Conservation (phyloP, 2,329 filamentous ascomycete genomes). For the Xylariales sp. region DNA sequence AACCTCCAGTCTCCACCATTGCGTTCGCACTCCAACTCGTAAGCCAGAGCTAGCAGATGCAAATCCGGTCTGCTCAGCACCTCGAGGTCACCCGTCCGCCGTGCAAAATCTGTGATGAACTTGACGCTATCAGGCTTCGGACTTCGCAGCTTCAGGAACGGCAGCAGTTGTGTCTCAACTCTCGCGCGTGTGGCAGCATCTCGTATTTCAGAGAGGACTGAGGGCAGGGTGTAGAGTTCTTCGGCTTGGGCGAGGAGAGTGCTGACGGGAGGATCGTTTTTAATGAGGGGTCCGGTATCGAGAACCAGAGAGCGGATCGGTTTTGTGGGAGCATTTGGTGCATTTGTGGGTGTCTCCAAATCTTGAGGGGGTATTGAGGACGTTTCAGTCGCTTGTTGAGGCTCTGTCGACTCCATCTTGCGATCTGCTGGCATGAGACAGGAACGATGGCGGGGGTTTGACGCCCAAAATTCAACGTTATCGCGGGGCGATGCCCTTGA, state of each 20-base stretch:
- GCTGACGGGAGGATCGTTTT: slow-evolving; percentile 82
- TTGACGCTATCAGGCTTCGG: slow-evolving; percentile 74
- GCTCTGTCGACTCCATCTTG: neutral
- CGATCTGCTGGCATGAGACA: too few species aligned
- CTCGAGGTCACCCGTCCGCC: slow-evolving; percentile 81
- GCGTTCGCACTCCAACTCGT: slow-evolving; percentile 88
- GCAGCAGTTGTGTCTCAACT: slow-evolving; percentile 77
- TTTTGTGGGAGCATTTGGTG: slow-evolving; percentile 2
- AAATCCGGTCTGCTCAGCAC: slow-evolving; percentile 88
- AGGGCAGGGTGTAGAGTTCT: slow-evolving; percentile 74
- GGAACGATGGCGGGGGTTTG: too few species aligned
- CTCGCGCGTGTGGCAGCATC: slow-evolving; percentile 76
- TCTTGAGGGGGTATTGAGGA: neutral
- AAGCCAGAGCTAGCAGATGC: slow-evolving; percentile 82
- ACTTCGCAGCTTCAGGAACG: slow-evolving; percentile 74
- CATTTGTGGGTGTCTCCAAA: neutral
- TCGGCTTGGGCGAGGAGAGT: slow-evolving; percentile 75
- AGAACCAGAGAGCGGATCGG: slow-evolving; percentile 8
- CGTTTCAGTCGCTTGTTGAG: neutral
- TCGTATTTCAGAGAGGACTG: slow-evolving; percentile 82
- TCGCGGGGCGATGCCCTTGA: too few species aligned
- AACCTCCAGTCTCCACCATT: slow-evolving; percentile 88
- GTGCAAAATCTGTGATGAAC: slow-evolving; percentile 77
- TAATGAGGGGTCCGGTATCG: slow-evolving; percentile 54
- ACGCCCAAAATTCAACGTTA: too few species aligned